phyloP scores from a whole-genome alignment of 805 yeast genomes.

The Yarrowia osloensis region DNA sequence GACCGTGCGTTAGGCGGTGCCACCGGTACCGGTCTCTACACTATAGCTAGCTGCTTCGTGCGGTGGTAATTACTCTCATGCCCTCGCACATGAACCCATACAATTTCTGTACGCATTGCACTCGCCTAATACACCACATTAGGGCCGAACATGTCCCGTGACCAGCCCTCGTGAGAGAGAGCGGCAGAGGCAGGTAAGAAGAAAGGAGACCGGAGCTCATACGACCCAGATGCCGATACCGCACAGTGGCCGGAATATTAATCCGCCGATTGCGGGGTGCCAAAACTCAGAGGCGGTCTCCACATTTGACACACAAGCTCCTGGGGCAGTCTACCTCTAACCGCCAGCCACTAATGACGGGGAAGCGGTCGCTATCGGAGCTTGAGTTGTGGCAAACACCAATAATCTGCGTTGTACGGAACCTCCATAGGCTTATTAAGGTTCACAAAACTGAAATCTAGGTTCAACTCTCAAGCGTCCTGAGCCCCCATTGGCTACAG shows the following conservation, averaged over 20 bases:
- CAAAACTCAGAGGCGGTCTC: not conserved
- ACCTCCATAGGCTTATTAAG: not conserved
- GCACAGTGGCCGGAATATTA: not conserved
- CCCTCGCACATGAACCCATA: not conserved
- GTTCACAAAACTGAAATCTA: constrained; percentile 22
- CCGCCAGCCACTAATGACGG: not conserved
- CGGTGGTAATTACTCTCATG: too few relatives aligned
- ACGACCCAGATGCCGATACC: constrained; percentile 2
- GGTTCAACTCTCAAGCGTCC: constrained; percentile 9
- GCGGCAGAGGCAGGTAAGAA: not conserved
- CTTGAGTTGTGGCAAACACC: constrained; percentile 9
- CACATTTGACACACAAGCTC: not conserved
- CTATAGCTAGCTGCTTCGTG: too few relatives aligned
- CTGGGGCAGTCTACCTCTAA: not conserved
- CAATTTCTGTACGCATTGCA: too few relatives aligned
- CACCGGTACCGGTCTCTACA: not conserved
- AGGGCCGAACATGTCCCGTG: constrained; percentile 16
- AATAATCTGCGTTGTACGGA: constrained; percentile 2
- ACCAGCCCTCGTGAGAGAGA: constrained; percentile 10
- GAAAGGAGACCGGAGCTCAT: not conserved
- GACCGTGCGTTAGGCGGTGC: not conserved
- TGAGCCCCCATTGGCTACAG: constrained; percentile 15
- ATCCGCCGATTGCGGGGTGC: not conserved
- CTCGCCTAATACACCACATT: constrained; percentile 1
- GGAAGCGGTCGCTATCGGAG: not conserved